Conservation (phyloP, 1,284 basidiomycete species). For the Ustilago shanxiensis region DNA sequence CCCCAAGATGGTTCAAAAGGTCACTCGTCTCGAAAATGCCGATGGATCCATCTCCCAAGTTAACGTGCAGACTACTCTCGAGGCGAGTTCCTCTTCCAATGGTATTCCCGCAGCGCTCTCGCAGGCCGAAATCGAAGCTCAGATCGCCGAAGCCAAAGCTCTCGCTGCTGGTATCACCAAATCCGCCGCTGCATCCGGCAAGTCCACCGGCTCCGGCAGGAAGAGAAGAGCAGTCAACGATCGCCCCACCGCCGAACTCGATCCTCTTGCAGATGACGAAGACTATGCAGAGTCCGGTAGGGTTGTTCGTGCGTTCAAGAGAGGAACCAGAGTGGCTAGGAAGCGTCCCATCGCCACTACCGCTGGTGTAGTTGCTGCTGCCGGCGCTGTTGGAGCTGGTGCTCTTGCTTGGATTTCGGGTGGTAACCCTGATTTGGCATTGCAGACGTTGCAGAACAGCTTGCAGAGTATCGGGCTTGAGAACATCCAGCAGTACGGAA, state of each 20-base stretch:
- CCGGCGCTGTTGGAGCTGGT: conserved; percentile 63
- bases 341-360: conserved; percentile 60
- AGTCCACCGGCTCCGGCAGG: conserved; percentile 29
- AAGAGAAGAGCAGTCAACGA: conserved; percentile 65
- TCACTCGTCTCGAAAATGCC: conserved; percentile 42
- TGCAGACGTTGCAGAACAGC: conserved; percentile 60
- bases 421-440: conserved; percentile 50
- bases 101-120: conserved; percentile 45
- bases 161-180: conserved; percentile 62
- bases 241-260: conserved; percentile 46
- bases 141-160: conserved; percentile 62
- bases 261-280: conserved; percentile 52
- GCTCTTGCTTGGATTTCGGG: conserved; percentile 66
- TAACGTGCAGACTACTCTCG: conserved; percentile 50
- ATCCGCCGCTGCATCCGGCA: conserved; percentile 24
- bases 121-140: conserved; percentile 62
- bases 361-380: conserved; percentile 61
- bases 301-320: conserved; percentile 45
- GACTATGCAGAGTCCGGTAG: conserved; percentile 51
- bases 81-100: conserved; percentile 19
- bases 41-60: conserved; percentile 43
- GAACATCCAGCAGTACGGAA: conserved; percentile 27
- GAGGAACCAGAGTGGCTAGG: conserved; percentile 54
- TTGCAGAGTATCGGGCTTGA: conserved; percentile 56
- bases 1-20: conserved; percentile 48